Evolutionary conservation across 441 rosid species (phyloP), one percentile per base, ranked within the genome.

Genomic region (Adansonia madagascariensis): DNA sequence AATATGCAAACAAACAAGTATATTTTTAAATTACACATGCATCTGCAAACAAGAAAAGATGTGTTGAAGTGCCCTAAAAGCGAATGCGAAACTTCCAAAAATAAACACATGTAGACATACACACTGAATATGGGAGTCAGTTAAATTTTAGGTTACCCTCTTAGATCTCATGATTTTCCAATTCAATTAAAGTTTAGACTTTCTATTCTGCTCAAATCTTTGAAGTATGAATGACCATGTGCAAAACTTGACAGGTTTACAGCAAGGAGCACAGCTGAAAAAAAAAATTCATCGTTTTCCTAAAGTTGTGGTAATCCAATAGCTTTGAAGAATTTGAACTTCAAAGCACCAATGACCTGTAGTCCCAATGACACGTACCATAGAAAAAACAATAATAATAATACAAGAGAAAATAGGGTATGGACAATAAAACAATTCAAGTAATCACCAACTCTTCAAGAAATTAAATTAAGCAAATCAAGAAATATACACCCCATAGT

Each of bases 381-480:
- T 52, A 8, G 0, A 52, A 31, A 9, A 2, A 35, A 35, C 4
- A 35, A 35, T 35, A 70, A 27, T n/a, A 27, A 22, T 44, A 8
- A 12, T 4, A 69, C 27, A 20, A 69, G 17, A 22, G 18, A 74
- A 61, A 71, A 46, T 24, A n/a, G 8, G 27, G 12, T 46, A 60
- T 15, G 12, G 4, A 59, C 17, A 3, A 52, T 17, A 71, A 24
- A 71, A 71, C 20, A 49, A 17, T 31, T 14, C 6, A 27, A 50
- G 24, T 11, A n/a, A 52, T 6, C 46, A 2, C 18, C 43, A 12
- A 17, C 6, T 41, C 6, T 67, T 44, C 55, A 44, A 39, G 53
- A 67, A 44, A 67, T 67, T 17, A 67, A n/a, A 31, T 8, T n/a
- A 67, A 55, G 61, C 27, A 67, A 67, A 55, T 9, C 39, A 4